Conservation (phyloP, 2,329 filamentous ascomycete genomes). For the Sporothrix pseudoabietina region DNA sequence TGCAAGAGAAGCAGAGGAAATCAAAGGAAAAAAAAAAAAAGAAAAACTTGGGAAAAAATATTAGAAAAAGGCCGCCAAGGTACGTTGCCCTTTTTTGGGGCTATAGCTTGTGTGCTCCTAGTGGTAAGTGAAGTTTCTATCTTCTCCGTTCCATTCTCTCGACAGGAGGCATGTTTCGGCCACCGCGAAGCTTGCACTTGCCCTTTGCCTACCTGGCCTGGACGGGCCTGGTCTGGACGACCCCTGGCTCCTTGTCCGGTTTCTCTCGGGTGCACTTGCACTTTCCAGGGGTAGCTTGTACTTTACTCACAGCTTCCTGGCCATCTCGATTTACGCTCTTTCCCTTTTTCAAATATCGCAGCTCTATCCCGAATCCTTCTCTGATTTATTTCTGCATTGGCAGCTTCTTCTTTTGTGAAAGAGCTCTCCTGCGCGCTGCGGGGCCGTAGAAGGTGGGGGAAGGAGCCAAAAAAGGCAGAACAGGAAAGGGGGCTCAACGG, state of each 20-base stretch:
- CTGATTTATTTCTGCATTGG: slow-evolving; percentile 15
- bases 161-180: slow-evolving; percentile 24
- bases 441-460: slow-evolving; percentile 20
- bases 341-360: neutral
- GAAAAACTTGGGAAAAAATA: neutral
- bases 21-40: neutral
- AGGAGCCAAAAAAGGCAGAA: neutral
- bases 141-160: neutral
- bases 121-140: neutral
- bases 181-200: neutral
- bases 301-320: neutral
- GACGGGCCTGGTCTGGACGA: slow-evolving; percentile 10
- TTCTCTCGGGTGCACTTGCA: neutral
- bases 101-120: neutral
- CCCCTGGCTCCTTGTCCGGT: slow-evolving; percentile 7
- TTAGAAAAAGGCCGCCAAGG: slow-evolving; percentile 4
- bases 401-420: slow-evolving; percentile 26
- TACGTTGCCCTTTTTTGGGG: neutral
- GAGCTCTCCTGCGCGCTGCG: slow-evolving; percentile 18
- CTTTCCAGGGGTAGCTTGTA: neutral
- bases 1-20: neutral
- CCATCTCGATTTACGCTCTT: slow-evolving; percentile 6
- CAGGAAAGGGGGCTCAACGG: neutral
- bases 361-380: slow-evolving; percentile 3
- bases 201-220: slow-evolving; percentile 9